Evolutionary conservation across 1,284 basidiomycete genomes (phyloP).

Genomic region (Sanguinoderma infundibulare): DNA sequence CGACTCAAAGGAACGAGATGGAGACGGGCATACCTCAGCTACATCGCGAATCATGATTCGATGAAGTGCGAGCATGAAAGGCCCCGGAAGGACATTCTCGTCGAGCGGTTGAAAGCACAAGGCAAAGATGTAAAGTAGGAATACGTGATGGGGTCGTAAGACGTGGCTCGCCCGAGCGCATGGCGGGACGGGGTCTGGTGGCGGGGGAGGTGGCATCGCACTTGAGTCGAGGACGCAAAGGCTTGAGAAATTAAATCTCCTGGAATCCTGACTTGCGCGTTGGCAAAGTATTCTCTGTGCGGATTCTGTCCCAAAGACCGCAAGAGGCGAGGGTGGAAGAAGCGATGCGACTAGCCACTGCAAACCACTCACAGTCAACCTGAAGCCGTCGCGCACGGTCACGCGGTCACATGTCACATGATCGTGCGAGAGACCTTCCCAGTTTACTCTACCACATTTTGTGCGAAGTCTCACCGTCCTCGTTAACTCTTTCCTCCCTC

Average conservation of each 20-base stretch:
- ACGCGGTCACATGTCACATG: slow-evolving; percentile 8
- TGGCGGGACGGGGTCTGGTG: slow-evolving; percentile 16
- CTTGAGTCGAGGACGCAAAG: background rate
- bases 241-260: background rate
- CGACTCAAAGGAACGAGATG: background rate
- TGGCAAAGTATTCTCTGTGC: background rate
- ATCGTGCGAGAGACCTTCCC: slow-evolving; percentile 22
- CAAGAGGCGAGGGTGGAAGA: background rate
- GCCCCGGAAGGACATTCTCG: slow-evolving; percentile 52
- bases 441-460: slow-evolving; percentile 16
- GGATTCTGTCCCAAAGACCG: too few relatives aligned
- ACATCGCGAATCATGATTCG: slow-evolving; percentile 27
- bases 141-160: slow-evolving; percentile 75
- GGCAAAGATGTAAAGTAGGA: slow-evolving; percentile 62
- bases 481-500: background rate
- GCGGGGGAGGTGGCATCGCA: slow-evolving; percentile 46
- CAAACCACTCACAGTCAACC: too few relatives aligned
- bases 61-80: slow-evolving; percentile 61
- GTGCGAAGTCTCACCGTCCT: too few relatives aligned
- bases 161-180: slow-evolving; percentile 50
- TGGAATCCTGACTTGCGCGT: background rate
- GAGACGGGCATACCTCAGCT: slow-evolving; percentile 27
- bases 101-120: slow-evolving; percentile 62
- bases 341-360: too few relatives aligned
- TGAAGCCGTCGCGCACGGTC: slow-evolving; percentile 14